phyloP scores from a whole-genome alignment of 2,329 filamentous ascomycete genomes.

The Tolypocladium endophyticum region DNA sequence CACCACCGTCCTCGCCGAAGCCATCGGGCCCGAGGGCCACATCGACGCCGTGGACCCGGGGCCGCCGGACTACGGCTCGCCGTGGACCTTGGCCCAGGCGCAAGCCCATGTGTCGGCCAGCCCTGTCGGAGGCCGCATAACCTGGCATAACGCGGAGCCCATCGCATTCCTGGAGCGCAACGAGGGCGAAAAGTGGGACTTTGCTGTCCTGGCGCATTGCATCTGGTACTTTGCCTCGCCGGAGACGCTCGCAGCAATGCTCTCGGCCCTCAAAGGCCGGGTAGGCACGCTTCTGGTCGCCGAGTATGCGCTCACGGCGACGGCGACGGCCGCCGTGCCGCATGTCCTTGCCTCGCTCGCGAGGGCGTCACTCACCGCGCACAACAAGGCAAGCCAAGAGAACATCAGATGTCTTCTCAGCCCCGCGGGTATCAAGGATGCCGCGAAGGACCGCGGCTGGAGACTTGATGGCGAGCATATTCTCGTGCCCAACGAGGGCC shows the following conservation, averaged over 20 bases:
- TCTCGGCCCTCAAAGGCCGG: conserved; percentile 11
- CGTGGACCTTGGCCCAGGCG: conserved; percentile 37
- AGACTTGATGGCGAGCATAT: conserved; percentile 20
- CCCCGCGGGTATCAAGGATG: conserved; percentile 26
- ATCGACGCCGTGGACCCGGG: conserved; percentile 44
- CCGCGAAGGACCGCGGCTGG: conserved; percentile 26
- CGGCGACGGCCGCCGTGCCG: conserved; percentile 25
- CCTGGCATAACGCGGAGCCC: conserved; percentile 29
- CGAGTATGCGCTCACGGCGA: conserved; percentile 21
- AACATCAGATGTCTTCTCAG: conserved; percentile 38
- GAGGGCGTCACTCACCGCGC: conserved; percentile 30
- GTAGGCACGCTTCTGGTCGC: conserved; percentile 11
- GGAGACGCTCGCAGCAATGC: conserved; percentile 11
- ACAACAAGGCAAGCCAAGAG: conserved; percentile 21
- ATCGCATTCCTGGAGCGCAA: conserved; percentile 21
- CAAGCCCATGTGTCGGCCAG: conserved; percentile 31
- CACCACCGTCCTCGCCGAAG: conserved; percentile 40
- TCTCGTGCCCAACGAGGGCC: conserved; percentile 23
- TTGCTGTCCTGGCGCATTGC: conserved; percentile 36
- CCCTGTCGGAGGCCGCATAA: conserved; percentile 28
- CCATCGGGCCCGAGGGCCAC: conserved; percentile 29
- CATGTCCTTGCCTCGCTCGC: conserved; percentile 43
- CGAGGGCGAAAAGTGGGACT: conserved; percentile 24
- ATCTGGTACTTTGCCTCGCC: conserved; percentile 42
- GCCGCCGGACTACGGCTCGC: conserved; percentile 35